Evolutionary conservation across 306 rosid genomes (phyloP).

Genomic region (Rubus idaeus): DNA sequence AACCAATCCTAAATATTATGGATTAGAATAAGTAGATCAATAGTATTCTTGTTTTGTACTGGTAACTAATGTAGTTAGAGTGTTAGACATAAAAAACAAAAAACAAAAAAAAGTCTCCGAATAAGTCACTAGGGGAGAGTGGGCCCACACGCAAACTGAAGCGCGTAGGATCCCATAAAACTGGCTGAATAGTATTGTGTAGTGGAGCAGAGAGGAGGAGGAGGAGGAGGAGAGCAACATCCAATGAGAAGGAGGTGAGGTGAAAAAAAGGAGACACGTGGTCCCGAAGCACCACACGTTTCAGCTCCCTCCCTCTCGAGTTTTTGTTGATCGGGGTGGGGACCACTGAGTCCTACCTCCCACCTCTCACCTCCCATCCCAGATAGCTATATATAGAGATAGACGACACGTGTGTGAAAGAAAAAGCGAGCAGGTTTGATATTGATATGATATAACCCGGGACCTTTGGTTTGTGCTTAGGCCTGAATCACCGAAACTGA

Average conservation of each 20-base stretch:
- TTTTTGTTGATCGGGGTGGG: constrained; percentile 17
- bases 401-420: constrained; percentile 37
- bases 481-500: neutral
- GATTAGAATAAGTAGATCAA: neutral
- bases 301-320: neutral
- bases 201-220: constrained; percentile 21
- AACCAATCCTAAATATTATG: neutral
- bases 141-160: neutral
- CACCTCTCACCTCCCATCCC: neutral
- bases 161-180: constrained; percentile 15
- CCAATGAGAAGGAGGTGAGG: constrained; percentile 29
- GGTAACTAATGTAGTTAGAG: neutral
- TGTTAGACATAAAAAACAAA: neutral
- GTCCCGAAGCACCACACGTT: constrained; percentile 39
- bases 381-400: neutral
- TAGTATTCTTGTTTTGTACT: neutral
- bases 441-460: neutral
- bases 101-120: neutral
- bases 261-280: constrained; percentile 19
- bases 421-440: constrained; percentile 11
- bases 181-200: neutral
- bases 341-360: constrained; percentile 15
- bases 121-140: neutral
- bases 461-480: neutral
- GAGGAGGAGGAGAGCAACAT: constrained; percentile 8